Percentiles rank a stretch among this genome's conserved stretches.
These are phyloP conservation scores for Pulveroboletus sp. DNA, from an alignment of 768 basidiomycete genomes.

Conservation along the genomic window DNA sequence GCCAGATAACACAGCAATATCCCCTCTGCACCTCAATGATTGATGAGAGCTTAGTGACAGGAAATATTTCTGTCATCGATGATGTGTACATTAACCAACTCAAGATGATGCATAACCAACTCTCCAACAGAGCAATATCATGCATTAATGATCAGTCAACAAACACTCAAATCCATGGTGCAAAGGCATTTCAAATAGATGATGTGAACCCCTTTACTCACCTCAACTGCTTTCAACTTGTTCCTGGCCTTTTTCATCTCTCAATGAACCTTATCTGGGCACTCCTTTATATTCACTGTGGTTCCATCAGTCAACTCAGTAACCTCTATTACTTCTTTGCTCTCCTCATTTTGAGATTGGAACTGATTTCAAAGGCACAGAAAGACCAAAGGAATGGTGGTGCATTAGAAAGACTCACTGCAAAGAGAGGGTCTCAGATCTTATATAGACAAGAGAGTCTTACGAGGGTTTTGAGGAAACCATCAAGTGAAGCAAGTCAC, in stretches of 20 bases:
- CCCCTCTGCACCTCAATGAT: conserved; percentile 3
- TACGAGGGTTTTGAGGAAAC: too few species aligned
- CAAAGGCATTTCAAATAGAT: background rate
- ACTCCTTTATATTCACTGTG: conserved; percentile 1
- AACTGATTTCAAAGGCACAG: too few species aligned
- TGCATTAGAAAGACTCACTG: too few species aligned
- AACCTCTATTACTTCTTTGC: conserved; percentile 1
- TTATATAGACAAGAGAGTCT: too few species aligned
- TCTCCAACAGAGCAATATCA: background rate
- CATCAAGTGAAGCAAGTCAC: too few species aligned
- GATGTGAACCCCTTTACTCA: background rate
- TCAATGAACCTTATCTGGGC: conserved; percentile 28
- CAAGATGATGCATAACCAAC: background rate
- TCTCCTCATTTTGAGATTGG: too few species aligned
- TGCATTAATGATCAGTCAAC: conserved; percentile 6
- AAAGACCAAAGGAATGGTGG: too few species aligned
- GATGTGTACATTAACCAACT: conserved; percentile 7
- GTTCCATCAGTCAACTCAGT: background rate
- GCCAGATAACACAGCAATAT: too few species aligned
- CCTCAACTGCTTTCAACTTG: background rate
- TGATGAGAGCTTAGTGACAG: conserved; percentile 3
- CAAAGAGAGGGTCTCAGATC: too few species aligned
- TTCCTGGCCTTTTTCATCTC: conserved; percentile 30
- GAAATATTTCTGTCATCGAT: background rate
- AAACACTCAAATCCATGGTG: background rate